Base-by-base conservation (phyloP, 306 rosid species). In the Rosa chinensis region DNA sequence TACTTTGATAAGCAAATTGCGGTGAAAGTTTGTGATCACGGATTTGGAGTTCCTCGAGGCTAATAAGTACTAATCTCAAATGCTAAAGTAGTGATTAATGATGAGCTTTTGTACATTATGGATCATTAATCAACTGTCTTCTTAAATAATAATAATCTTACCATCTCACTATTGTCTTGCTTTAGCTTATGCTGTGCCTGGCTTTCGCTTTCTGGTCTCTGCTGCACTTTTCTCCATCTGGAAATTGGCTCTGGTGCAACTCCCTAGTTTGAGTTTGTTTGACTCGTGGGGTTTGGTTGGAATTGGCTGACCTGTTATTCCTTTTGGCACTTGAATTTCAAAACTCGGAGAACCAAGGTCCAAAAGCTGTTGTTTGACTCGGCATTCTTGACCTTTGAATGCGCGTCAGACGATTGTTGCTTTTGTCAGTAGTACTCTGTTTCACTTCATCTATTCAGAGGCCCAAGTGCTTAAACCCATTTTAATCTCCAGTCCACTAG, bases 271-370 rank as follows among this genome's bases (percentile, higher is more conserved):
- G 79, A 63, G 56, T 59, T 76, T 28, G 79, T 25, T 25, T 25
- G 28, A 63, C 72, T 63, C 62, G 61, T 76, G 72, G n/a, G 35
- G 39, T 76, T 76, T 63, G 45, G 37, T 20, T 11, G 72, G 47
- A 47, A 32, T 12, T 10, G 45, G 45, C n/a, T 28, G 79, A 75
- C 47, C 12, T 58, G 55, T 74, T 18, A 23, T 61, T 61, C 70
- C 18, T 18, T 25, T 28, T 5, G 42, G 79, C 20, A 0, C 48
- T 73, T 53, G n/a, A 52, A 73, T 21, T 55, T 32, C 20, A 73
- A 35, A 37, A 32, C 5, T 53, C 21, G 17, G 45, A 45, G 67
- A 32, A 62, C 61, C 62, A 7, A 21, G 69, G 69, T 74, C 42
- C 62, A 47, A 47, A 47, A 13, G 44, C 12, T 25, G 79, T 28